Conservation (phyloP, 73 alveolate species). For the Effrenium voratum region DNA sequence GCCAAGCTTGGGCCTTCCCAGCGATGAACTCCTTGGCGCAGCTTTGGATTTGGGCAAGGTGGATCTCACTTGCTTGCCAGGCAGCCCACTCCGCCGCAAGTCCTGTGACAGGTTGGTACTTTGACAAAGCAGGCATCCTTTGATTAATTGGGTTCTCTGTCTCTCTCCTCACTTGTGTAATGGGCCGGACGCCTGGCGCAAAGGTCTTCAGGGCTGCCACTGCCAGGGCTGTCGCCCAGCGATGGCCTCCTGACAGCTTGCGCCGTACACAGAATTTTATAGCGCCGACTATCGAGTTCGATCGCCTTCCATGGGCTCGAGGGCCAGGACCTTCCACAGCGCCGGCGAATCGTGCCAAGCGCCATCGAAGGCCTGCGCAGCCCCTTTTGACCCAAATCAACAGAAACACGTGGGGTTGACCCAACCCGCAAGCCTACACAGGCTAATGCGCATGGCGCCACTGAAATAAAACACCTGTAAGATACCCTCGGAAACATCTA, state of each 20-base stretch:
- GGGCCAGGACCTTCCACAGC: slow-evolving; percentile 26
- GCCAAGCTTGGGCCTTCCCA: slow-evolving; percentile 53
- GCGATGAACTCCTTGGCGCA: slow-evolving; percentile 70
- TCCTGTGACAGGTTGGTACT: neutral
- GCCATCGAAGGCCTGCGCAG: slow-evolving; percentile 66
- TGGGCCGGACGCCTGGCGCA: neutral
- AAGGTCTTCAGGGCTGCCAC: slow-evolving; percentile 26
- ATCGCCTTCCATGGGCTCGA: no score
- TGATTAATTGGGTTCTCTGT: no score
- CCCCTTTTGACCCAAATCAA: no score
- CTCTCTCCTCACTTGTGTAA: no score
- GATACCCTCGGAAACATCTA: no score
- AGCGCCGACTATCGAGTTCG: no score
- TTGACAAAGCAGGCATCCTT: neutral
- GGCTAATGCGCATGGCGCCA: no score
- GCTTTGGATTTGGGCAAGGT: no score
- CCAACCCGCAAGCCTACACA: no score
- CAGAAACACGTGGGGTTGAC: no score
- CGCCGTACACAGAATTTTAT: no score
- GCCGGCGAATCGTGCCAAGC: slow-evolving; percentile 3
- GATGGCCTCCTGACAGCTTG: neutral
- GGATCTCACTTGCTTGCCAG: neutral
- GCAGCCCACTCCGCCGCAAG: slow-evolving; percentile 49
- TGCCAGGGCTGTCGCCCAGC: slow-evolving; percentile 17
- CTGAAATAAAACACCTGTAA: no score